Evolutionary conservation across 768 basidiomycete species (phyloP), one percentile per base, ranked within the genome.

Genomic region (Suillus weaverae): DNA sequence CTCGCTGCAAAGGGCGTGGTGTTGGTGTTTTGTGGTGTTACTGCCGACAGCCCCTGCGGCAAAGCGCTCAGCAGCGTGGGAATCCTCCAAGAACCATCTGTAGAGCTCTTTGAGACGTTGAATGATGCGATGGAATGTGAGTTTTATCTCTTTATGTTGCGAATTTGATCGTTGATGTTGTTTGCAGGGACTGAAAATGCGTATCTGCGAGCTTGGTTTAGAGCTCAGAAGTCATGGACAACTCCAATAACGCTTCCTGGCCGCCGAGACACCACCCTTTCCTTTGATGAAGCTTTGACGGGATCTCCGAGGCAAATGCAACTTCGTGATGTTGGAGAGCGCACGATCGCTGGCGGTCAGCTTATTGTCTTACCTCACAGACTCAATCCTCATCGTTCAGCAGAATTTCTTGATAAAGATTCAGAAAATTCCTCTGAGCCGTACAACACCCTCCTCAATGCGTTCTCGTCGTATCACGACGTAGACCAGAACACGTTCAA

Each of bases 61-160:
- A 83, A 85, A 39, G 92, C 96, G 0, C 75, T 99, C 63, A 77
- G 83, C 48, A 89, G 87, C 62, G 96, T 97, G 0, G 90, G 88
- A 9, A 84, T 98, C 1, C 84, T 97, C 44, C 85, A 87, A n/a
- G 84, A 88, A 30, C 83, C 85, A 0, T 83, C 87, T 6, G 94
- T 97, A 16, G 94, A 96, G 77, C 73, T 92, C 18, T 95, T 97
- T 69, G 81, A 83, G 63, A 88, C 86, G 8, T 81, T 95, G 69
- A 95, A 91, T 69, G 94, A 97, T 67, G 96, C 94, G 0, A 85
- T 98, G 82, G 97, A 99, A 77, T 97, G 92, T 92, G 71, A 74
- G 91, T 56, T 22, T 67, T 39, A 32, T 54, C 44, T 41, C 55
- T 55, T 64, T 54, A 22, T 62, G 46, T 36, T 18, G 48, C 18